A percentile compares a stretch with the other conserved stretches of the same genome.
phyloP scores from a whole-genome alignment of 305 asterid species.

The Rubia balearica region DNA sequence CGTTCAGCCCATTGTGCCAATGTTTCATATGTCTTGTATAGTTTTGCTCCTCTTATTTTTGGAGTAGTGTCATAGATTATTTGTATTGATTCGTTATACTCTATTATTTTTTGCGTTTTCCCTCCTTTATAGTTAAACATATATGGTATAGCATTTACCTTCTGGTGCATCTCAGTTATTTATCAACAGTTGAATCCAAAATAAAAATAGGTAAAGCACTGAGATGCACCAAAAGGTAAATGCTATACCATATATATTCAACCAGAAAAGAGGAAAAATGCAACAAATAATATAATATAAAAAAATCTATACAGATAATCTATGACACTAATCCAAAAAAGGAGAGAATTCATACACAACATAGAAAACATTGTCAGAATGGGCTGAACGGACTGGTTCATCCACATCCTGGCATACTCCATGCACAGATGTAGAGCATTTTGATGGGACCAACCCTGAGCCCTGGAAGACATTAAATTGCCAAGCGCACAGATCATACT shows the following conservation, averaged over 20 bases:
- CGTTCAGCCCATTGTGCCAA: constrained; percentile 41
- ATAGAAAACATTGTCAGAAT: constrained; percentile 34
- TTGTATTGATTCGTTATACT: too few species aligned
- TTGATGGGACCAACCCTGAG: constrained; percentile 62
- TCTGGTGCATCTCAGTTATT: not conserved
- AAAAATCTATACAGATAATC: not conserved
- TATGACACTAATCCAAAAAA: not conserved
- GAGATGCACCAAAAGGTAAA: not conserved
- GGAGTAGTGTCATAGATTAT: not conserved
- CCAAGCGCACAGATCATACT: constrained; percentile 60
- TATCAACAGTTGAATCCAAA: too few species aligned
- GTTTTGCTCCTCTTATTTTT: not conserved
- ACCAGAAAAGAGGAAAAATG: too few species aligned
- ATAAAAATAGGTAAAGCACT: not conserved
- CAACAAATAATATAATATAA: not conserved
- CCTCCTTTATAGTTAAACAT: too few species aligned
- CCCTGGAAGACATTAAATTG: constrained; percentile 48
- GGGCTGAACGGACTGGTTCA: constrained; percentile 48
- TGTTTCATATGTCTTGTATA: constrained; percentile 53
- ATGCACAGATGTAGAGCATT: constrained; percentile 52
- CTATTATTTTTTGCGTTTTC: too few species aligned
- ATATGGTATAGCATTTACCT: too few species aligned
- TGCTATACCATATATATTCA: too few species aligned
- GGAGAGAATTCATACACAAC: constrained; percentile 48
- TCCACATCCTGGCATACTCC: constrained; percentile 84